Conservation (phyloP, 2,329 filamentous ascomycete species). For the Ophiostoma himal-ulmi region DNA sequence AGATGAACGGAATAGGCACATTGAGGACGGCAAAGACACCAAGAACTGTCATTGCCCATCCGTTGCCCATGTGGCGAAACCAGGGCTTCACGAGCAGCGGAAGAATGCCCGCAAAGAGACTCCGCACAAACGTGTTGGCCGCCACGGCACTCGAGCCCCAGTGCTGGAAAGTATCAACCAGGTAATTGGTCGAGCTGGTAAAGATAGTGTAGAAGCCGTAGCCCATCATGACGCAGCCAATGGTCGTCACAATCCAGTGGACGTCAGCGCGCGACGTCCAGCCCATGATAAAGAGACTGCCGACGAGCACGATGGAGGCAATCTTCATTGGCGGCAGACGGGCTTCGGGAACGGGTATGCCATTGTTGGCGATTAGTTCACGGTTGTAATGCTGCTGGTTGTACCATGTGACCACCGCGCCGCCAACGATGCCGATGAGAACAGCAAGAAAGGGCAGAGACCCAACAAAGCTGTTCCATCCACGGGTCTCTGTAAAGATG, state of each 20-base stretch:
- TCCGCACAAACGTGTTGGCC: slow-evolving; percentile 55
- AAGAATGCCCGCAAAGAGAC: slow-evolving; percentile 51
- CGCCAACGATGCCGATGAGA: not conserved
- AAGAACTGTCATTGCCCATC: slow-evolving; percentile 50
- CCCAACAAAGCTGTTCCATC: not conserved
- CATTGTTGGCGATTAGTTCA: not conserved
- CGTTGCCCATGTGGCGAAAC: slow-evolving; percentile 56
- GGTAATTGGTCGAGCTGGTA: slow-evolving; percentile 49
- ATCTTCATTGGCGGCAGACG: not conserved
- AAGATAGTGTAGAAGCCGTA: slow-evolving; percentile 41
- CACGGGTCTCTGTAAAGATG: not conserved
- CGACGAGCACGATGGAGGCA: not conserved
- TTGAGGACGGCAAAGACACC: slow-evolving; percentile 42
- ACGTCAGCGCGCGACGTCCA: not conserved
- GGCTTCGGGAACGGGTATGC: not conserved
- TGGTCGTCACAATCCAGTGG: not conserved
- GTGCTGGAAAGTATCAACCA: slow-evolving; percentile 48
- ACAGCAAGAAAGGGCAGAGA: not conserved
- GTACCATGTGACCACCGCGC: not conserved
- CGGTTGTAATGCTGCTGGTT: slow-evolving; percentile 1
- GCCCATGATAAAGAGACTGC: not conserved
- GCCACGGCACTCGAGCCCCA: slow-evolving; percentile 59
- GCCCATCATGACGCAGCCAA: slow-evolving; percentile 19
- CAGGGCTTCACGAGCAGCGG: slow-evolving; percentile 55
- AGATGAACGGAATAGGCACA: slow-evolving; percentile 47